phyloP scores from a whole-genome alignment of 108 stramenopile species.

The Nitzschia sp. region DNA sequence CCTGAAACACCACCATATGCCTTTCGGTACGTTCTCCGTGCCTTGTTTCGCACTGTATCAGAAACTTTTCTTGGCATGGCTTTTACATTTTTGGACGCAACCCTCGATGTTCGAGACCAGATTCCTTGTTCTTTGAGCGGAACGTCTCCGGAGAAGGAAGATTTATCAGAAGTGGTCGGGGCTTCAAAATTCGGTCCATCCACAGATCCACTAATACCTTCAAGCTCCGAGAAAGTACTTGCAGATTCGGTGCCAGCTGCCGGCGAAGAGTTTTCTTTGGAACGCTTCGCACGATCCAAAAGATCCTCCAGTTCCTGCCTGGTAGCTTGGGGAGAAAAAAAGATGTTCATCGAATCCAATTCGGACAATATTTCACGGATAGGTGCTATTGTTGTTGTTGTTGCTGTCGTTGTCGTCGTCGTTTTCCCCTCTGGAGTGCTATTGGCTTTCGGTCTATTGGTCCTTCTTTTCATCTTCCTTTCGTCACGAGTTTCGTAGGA shows the following conservation, averaged over 20 bases:
- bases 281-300: not conserved
- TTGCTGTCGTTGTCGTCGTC: not conserved
- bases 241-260: not conserved
- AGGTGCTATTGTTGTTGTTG: not conserved
- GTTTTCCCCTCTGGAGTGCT: not conserved
- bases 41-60: not conserved
- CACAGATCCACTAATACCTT: not conserved
- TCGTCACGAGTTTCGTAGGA: not conserved
- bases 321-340: not conserved
- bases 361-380: not conserved
- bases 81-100: not conserved
- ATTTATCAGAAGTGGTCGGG: not conserved
- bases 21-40: not conserved
- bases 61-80: not conserved
- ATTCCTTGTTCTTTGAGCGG: not conserved
- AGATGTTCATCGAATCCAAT: not conserved
- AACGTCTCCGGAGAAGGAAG: too few species aligned
- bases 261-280: not conserved
- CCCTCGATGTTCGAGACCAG: not conserved
- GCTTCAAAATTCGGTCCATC: not conserved
- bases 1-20: not conserved
- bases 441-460: not conserved
- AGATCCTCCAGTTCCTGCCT: slow-evolving; percentile 1
- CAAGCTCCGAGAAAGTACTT: not conserved
- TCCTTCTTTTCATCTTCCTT: not conserved